Conservation (phyloP, 345 rosid species). For the Corymbia maculata region DNA sequence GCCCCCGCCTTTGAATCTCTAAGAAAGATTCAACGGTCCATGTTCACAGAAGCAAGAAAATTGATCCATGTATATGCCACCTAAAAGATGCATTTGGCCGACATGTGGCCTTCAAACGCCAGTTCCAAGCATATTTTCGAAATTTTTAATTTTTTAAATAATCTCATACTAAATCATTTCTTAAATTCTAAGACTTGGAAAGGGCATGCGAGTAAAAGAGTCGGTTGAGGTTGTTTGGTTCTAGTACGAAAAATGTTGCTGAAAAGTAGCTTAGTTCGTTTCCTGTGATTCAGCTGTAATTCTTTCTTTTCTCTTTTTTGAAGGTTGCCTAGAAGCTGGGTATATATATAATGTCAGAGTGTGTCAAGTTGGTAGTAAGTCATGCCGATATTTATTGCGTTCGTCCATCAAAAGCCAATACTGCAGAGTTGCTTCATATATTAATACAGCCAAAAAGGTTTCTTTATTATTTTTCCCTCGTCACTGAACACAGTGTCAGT, state of each 20-base stretch:
- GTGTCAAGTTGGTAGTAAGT: not conserved
- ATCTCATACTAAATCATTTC: not conserved
- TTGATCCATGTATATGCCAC: not conserved
- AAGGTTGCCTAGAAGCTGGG: not conserved
- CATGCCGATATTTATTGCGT: not conserved
- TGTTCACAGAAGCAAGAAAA: not conserved
- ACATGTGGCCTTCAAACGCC: slow-evolving; percentile 1
- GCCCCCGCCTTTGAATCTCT: not conserved
- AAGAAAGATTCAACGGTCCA: not conserved
- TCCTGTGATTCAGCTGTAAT: not conserved
- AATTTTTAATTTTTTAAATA: not conserved
- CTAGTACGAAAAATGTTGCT: not conserved
- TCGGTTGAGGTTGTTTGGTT: not conserved
- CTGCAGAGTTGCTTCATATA: not conserved
- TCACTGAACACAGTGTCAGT: not conserved
- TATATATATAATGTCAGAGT: not conserved
- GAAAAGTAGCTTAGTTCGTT: not conserved
- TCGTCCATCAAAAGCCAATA: not conserved
- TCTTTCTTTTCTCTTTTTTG: not conserved
- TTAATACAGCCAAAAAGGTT: not conserved
- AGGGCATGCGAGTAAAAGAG: not conserved
- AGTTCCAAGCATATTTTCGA: slow-evolving; percentile 8
- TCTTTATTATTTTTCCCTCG: not conserved
- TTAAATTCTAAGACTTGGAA: not conserved
- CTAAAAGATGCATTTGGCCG: not conserved